Base-by-base conservation (phyloP, 2,329 filamentous ascomycete species). In the Sporothrix globosa region DNA sequence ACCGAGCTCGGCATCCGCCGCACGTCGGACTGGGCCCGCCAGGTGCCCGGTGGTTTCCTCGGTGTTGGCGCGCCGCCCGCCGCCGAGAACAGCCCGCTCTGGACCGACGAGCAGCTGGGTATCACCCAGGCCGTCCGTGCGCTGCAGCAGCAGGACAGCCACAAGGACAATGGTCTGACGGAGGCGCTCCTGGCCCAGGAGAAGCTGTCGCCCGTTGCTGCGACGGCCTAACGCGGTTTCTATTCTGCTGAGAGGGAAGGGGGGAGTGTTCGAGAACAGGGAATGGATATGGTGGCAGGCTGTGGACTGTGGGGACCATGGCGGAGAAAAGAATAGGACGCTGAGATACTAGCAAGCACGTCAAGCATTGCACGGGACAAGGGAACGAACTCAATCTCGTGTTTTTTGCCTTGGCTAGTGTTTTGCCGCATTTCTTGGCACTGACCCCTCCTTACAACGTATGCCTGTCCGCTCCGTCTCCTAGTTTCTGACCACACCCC, bases 101-200 rank as follows among this genome's bases (percentile, higher is more conserved):
- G 96, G 96, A 96, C 92, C 1, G 90, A 97, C 76, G 84, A 87
- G 76, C 96, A 99, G 85, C 88, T 99, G 70, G 92, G 91, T 53
- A 86, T 97, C 63, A 86, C 88, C 71, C 84, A 92, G 76, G 83
- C 87, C 17, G 83, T 88, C 67, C 83, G 86, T 77, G 87, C 90
- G 78, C 86, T 92, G 11, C 27, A 72, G 68, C 41, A 70, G 69
- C 44, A 76, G 82, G 46, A 44, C 83, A 76, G 83, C 83, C 46
- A 81, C 79, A 21, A 80, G 79, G 27, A 75, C 80, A 74, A 46
- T 19, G 78, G 82, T 69, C 78, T 90, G 74, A 87, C 87, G 72
- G 87, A 90, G 77, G 82, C 84, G 54, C 81, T 90, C 60, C 84
- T 90, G 50, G 87, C 86, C 77, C 83, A 84, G 69, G 87, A 89